A percentile compares a stretch with the other conserved stretches of the same genome.
phyloP scores from a whole-genome alignment of 805 yeast genomes.

The Clavispora phyllophila region DNA sequence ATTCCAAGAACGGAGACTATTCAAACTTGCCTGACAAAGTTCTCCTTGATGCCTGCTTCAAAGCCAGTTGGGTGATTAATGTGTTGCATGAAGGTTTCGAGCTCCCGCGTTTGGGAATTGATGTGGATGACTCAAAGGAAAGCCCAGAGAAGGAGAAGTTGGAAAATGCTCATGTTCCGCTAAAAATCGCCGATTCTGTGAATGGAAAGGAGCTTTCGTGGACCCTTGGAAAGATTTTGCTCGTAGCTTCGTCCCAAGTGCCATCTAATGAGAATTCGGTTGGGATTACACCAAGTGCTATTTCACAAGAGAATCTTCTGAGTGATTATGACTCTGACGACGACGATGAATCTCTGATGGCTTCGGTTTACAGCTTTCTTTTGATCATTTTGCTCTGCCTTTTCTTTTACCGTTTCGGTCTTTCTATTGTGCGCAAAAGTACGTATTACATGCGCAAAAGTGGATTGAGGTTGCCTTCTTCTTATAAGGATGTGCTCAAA shows the following conservation, averaged over 20 bases:
- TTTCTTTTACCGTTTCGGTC: slow-evolving; percentile 15
- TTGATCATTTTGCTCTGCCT: slow-evolving; percentile 15
- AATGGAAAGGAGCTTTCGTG: slow-evolving; percentile 87
- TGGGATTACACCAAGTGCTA: slow-evolving; percentile 40
- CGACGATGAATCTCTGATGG: slow-evolving; percentile 7
- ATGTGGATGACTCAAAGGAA: slow-evolving; percentile 21
- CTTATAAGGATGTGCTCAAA: background rate
- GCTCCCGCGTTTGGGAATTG: slow-evolving; percentile 67
- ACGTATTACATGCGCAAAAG: slow-evolving; percentile 4
- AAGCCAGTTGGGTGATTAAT: slow-evolving; percentile 90
- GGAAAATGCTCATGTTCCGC: slow-evolving; percentile 46
- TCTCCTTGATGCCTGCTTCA: slow-evolving; percentile 79
- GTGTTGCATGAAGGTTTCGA: slow-evolving; percentile 90
- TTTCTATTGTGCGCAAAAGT: background rate
- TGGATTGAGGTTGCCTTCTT: background rate
- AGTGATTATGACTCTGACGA: slow-evolving; percentile 15
- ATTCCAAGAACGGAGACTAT: slow-evolving; percentile 53
- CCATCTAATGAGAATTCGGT: slow-evolving; percentile 16
- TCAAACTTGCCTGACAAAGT: slow-evolving; percentile 47
- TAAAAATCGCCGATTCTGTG: slow-evolving; percentile 76
- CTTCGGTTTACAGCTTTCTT: slow-evolving; percentile 10
- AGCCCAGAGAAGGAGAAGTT: slow-evolving; percentile 27
- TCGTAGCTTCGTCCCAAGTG: slow-evolving; percentile 75
- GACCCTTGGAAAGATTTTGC: slow-evolving; percentile 86
- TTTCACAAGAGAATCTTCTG: slow-evolving; percentile 18